Evolutionary conservation across 2,329 filamentous ascomycete species (phyloP), one percentile per base, ranked within the genome.

Genomic region (Cercospora sp.): DNA sequence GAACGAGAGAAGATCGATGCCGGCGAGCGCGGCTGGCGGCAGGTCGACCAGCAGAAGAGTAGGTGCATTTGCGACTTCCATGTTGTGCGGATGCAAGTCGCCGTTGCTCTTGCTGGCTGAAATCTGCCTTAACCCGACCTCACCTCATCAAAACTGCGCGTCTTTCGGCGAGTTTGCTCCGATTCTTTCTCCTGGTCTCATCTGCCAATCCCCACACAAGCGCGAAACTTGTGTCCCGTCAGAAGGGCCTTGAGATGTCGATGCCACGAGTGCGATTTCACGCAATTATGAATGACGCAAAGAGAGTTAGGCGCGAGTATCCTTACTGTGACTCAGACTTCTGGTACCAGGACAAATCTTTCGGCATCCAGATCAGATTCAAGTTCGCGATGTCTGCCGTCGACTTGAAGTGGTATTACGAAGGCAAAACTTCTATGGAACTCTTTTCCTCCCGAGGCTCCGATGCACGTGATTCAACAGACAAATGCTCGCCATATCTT

Each of bases 1-100:
- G 78, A 90, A 90, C 57, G 87, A 87, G 60, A 89, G 82, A 60
- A 86, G 71, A 75, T 86, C 79, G 74, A 87, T 84, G 68, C 84
- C 88, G 71, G 85, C 84, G 13, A 85, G 78, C 1, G 84, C 82
- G 59, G 80, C 76, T 33, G 79, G 78, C 7, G 81, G 79, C 9
- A 83, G 78, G 64, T 82, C 79, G n/a, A 85, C 78, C 2, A 84
- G 75, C 5, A 84, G 78, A 30, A 78, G 63, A 26, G 73, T 72
- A 18, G 76, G 67, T 9, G 73, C 73, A 33, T 73, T 67, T 2
- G 71, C 69, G 1, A 70, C 67, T 51, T 75, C 74, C 75, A 77
- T 77, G 51, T 12, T 51, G 26, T 10, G 18, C 36, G 61, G 20
- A 26, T 28, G 28, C 31, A 30, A 16, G 30, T 64, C 18, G 30